Conservation (phyloP, 345 rosid species). For the Rhodomyrtus tomentosa region DNA sequence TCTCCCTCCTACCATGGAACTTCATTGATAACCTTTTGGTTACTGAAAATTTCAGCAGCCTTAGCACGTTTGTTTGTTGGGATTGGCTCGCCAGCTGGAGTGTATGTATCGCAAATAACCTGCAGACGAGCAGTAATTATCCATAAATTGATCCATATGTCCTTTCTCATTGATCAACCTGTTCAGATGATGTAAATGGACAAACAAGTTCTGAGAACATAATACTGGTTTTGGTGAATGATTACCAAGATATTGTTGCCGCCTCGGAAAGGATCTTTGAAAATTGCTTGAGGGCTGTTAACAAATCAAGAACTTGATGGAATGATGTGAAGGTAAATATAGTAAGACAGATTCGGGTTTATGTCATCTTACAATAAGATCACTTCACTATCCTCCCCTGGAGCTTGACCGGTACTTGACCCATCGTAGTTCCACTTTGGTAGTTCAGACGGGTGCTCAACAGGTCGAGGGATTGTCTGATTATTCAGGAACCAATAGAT, state of each 20-base stretch:
- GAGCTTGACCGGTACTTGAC: conserved; percentile 97
- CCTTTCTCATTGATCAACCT: neutral
- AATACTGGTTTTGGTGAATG: neutral
- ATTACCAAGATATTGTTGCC: conserved; percentile 94
- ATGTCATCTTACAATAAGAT: conserved; percentile 72
- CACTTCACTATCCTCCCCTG: conserved; percentile 98
- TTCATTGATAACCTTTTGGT: conserved; percentile 54
- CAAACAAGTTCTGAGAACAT: neutral
- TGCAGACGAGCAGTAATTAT: conserved; percentile 9
- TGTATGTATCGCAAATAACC: conserved; percentile 89
- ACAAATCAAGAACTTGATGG: neutral
- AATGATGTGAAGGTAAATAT: neutral
- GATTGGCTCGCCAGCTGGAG: conserved; percentile 95
- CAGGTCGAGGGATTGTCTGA: conserved; percentile 80
- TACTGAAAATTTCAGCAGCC: conserved; percentile 75
- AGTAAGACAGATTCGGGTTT: neutral
- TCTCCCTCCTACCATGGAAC: conserved; percentile 60
- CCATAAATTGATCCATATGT: neutral
- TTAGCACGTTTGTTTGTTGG: conserved; percentile 91
- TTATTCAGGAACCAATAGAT: neutral
- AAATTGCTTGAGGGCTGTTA: conserved; percentile 90
- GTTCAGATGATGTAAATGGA: neutral
- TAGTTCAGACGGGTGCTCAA: conserved; percentile 87
- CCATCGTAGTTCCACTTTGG: conserved; percentile 99
- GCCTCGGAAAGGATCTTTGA: conserved; percentile 94